Evolutionary conservation across 2,329 filamentous ascomycete genomes (phyloP), one percentile per base, ranked within the genome.

Genomic region (Botryotinia convoluta): DNA sequence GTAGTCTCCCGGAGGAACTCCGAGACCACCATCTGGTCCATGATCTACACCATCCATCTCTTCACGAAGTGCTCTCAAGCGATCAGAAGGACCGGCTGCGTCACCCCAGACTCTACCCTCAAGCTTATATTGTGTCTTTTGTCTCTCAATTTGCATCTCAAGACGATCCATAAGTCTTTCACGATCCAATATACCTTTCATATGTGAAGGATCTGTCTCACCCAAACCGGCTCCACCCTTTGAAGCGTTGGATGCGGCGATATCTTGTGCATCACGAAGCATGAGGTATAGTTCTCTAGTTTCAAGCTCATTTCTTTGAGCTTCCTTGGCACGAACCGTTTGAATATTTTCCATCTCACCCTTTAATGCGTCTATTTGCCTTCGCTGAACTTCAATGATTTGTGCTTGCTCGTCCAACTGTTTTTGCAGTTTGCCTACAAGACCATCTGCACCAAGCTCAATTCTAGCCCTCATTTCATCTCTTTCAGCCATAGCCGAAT

Each of bases 201-300:
- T 94, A 72, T 91, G 92, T 44, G 89, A 86, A 37, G 93, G 90
- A 80, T 96, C 92, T 35, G 88, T 88, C 59, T 90, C 87, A 67
- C 82, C 87, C 57, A 90, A 83, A 70, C 83, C 85, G 26, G 80
- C 82, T 39, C 74, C 75, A 75, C 85, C 84, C 81, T 90, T 90
- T 72, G 84, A 84, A 71, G 94, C 93, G 79, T 93, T 93, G 5
- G 95, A 94, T 37, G 94, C 95, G 63, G 95, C 95, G 77, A 98
- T 94, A 80, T 99, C 95, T 83, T 98, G 95, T 54, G 96, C 95
- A 83, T 99, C 96, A 75, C 95, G 91, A 76, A 99, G 91, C 96
- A 99, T 99, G 73, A 99, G 91, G 82, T 98, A 99, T 35, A 99
- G 85, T 83, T 99, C 96, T 84, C 96, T 89, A 2, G 95, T 98